Conservation (phyloP, 2,329 filamentous ascomycete genomes). For the Colletotrichum caudatum region DNA sequence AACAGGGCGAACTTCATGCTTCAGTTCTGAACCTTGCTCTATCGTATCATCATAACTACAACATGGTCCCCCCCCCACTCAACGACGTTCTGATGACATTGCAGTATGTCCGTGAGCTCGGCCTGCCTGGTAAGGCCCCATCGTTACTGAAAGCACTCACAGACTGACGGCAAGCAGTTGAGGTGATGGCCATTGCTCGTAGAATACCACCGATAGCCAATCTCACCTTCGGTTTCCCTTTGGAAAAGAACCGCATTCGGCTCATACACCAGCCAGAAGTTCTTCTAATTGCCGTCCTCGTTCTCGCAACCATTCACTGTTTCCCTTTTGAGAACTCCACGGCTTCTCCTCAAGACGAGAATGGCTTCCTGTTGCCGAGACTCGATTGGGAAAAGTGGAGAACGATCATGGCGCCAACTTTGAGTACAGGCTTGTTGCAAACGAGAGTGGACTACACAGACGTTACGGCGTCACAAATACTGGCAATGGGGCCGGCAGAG, state of each 20-base stretch:
- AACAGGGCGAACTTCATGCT: conserved; percentile 72
- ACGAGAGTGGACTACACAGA: conserved; percentile 58
- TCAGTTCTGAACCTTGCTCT: conserved; percentile 71
- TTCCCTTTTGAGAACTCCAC: conserved; percentile 77
- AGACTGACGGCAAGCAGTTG: conserved; percentile 39
- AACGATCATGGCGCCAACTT: conserved; percentile 54
- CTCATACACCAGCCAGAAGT: conserved; percentile 78
- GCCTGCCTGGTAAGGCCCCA: conserved; percentile 74
- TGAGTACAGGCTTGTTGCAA: conserved; percentile 45
- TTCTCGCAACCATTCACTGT: conserved; percentile 82
- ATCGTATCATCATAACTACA: conserved; percentile 76
- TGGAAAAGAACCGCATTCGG: conserved; percentile 57
- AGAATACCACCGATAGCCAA: conserved; percentile 64
- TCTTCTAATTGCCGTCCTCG: conserved; percentile 75
- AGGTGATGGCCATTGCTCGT: conserved; percentile 60
- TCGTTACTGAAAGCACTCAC: not conserved
- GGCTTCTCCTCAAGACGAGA: conserved; percentile 63
- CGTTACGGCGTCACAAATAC: conserved; percentile 72
- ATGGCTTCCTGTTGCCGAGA: conserved; percentile 52
- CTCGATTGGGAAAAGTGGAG: conserved; percentile 83
- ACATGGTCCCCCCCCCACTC: conserved; percentile 77
- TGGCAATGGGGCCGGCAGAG: conserved; percentile 69
- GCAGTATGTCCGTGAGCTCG: conserved; percentile 76
- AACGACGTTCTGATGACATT: conserved; percentile 78
- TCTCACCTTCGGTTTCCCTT: conserved; percentile 70